Percentiles rank a stretch among this genome's conserved stretches.
phyloP scores from a whole-genome alignment of 129 eudicot species.

The Mikania micrantha region DNA sequence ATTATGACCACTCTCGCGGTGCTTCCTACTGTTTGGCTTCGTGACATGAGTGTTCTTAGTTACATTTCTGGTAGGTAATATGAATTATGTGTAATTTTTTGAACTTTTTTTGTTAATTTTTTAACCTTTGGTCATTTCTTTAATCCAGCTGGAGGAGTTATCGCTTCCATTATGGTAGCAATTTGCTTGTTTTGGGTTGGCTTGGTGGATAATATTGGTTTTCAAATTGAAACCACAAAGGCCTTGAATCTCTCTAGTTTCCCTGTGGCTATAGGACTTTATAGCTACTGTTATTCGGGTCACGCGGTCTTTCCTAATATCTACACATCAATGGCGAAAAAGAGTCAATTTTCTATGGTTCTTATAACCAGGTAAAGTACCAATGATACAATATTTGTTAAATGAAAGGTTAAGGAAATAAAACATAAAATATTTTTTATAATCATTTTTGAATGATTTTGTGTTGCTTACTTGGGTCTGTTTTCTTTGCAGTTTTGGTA shows the following conservation, averaged over 20 bases:
- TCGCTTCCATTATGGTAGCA: constrained; percentile 78
- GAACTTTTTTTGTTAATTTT: neutral
- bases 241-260: constrained; percentile 62
- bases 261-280: constrained; percentile 95
- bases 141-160: constrained; percentile 83
- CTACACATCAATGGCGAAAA: constrained; percentile 78
- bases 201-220: constrained; percentile 57
- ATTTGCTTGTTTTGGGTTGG: constrained; percentile 87
- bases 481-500: constrained; percentile 53
- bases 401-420: neutral
- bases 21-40: constrained; percentile 85
- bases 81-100: neutral
- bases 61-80: constrained; percentile 73
- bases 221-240: constrained; percentile 41
- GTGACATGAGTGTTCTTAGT: constrained; percentile 75
- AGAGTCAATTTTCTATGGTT: constrained; percentile 58
- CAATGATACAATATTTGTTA: neutral
- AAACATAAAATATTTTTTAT: too few relatives aligned
- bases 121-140: neutral
- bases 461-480: neutral
- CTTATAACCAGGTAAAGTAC: constrained; percentile 62
- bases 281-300: constrained; percentile 90
- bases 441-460: neutral
- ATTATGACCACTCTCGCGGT: constrained; percentile 57
- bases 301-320: constrained; percentile 96